A percentile compares a stretch with the other conserved stretches of the same genome.
Conservation (phyloP, 495 filamentous ascomycete species). For the Terfezia claveryi region DNA sequence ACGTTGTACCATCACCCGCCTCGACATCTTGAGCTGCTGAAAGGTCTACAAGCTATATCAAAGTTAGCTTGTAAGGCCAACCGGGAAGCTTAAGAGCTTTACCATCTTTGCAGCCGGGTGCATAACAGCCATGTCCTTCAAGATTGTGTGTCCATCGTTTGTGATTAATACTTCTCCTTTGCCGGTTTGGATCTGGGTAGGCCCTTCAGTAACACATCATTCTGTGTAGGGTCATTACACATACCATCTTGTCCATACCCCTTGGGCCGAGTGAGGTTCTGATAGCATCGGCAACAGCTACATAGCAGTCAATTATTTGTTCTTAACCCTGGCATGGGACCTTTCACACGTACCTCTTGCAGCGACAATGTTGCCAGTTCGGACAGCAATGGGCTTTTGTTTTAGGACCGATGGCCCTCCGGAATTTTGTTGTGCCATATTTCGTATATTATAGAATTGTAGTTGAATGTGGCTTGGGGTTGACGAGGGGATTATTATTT, state of each 20-base stretch:
- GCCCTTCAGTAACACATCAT: background rate
- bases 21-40: conserved; percentile 95
- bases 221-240: conserved; percentile 2
- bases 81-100: background rate
- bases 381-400: conserved; percentile 94
- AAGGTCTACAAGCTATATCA: conserved; percentile 52
- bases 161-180: conserved; percentile 96
- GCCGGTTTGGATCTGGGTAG: conserved; percentile 50
- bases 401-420: conserved; percentile 26
- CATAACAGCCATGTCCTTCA: conserved; percentile 96
- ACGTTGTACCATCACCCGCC: conserved; percentile 94
- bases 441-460: background rate
- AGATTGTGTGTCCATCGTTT: conserved; percentile 97
- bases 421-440: background rate
- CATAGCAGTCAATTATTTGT: conserved; percentile 4
- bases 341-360: conserved; percentile 49
- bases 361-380: conserved; percentile 84
- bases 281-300: conserved; percentile 91
- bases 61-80: background rate
- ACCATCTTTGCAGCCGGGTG: conserved; percentile 92
- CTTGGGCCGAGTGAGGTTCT: conserved; percentile 47
- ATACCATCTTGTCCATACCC: conserved; percentile 86
- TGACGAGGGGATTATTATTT: background rate
- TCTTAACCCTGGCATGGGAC: background rate
- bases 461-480: background rate